Conservation (phyloP, 2,329 filamentous ascomycete genomes). For the Talaromyces sp. region DNA sequence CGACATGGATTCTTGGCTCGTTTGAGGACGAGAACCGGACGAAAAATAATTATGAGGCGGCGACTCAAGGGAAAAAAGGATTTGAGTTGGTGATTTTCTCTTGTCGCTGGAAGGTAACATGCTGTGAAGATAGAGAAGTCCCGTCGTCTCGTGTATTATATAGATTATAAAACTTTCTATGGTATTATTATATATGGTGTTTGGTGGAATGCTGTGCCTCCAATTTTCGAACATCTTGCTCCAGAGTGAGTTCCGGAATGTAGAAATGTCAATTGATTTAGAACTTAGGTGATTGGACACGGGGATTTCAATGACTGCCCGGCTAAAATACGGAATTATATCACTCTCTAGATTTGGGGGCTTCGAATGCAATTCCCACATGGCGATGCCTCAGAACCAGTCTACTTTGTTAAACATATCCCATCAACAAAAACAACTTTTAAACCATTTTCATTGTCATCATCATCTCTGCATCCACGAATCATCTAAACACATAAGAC, state of each 20-base stretch:
- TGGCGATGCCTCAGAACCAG: neutral
- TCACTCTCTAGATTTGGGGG: neutral
- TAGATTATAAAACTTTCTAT: neutral
- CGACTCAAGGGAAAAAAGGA: slow-evolving; percentile 51
- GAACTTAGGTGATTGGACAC: too few species aligned
- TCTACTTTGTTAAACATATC: neutral
- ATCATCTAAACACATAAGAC: slow-evolving; percentile 10
- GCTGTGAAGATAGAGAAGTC: neutral
- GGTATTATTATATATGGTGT: neutral
- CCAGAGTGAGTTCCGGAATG: neutral
- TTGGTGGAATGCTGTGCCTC: neutral
- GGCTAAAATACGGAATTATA: too few species aligned
- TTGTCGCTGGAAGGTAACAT: neutral
- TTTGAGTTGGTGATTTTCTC: slow-evolving; percentile 48
- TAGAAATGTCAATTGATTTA: too few species aligned
- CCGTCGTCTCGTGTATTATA: slow-evolving; percentile 1
- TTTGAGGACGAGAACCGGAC: slow-evolving; percentile 51
- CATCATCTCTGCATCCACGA: slow-evolving; percentile 16
- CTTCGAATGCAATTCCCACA: neutral
- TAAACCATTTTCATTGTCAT: slow-evolving; percentile 18
- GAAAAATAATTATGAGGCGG: slow-evolving; percentile 53
- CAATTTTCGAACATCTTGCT: neutral
- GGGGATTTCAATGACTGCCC: too few species aligned
- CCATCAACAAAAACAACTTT: slow-evolving; percentile 7
- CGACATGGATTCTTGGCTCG: slow-evolving; percentile 58